Percentiles rank a stretch among this genome's conserved stretches.
phyloP scores from a whole-genome alignment of 2,329 filamentous ascomycete genomes.

The Apiospora rasikravindrae region DNA sequence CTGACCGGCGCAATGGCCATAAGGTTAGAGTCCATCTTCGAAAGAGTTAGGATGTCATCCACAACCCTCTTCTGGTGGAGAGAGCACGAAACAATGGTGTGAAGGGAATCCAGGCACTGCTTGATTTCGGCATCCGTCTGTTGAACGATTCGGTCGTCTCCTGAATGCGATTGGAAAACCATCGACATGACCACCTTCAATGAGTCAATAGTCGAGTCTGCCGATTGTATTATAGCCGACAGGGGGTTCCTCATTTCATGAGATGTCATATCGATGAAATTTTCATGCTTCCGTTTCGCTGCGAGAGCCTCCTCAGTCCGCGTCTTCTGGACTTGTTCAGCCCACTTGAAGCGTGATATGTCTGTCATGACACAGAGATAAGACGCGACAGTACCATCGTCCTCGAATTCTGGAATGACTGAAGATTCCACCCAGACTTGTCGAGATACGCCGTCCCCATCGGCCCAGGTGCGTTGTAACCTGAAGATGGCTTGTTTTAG shows the following conservation, averaged over 20 bases:
- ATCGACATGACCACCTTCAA: constrained; percentile 47
- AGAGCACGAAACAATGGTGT: constrained; percentile 79
- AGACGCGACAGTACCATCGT: constrained; percentile 68
- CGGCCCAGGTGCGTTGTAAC: constrained; percentile 71
- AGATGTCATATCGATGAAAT: constrained; percentile 76
- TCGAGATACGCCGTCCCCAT: constrained; percentile 64
- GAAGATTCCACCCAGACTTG: constrained; percentile 77
- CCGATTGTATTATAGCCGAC: constrained; percentile 75
- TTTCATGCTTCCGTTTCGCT: constrained; percentile 73
- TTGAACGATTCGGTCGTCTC: constrained; percentile 37
- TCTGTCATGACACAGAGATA: constrained; percentile 84
- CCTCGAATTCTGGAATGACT: constrained; percentile 73
- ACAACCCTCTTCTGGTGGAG: constrained; percentile 78
- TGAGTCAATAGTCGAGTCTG: constrained; percentile 70
- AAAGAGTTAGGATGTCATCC: constrained; percentile 69
- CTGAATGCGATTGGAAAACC: neutral
- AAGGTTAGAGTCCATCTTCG: constrained; percentile 73
- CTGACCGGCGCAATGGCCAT: constrained; percentile 73
- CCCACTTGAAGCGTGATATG: constrained; percentile 84
- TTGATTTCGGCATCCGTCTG: constrained; percentile 51
- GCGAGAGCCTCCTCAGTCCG: constrained; percentile 82
- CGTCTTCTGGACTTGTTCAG: constrained; percentile 78
- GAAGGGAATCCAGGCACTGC: constrained; percentile 71
- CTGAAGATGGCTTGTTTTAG: constrained; percentile 75
- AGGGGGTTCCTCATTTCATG: constrained; percentile 81